Base-by-base conservation (phyloP, 176 grass and related monocot species). In the Carex littledalei region DNA sequence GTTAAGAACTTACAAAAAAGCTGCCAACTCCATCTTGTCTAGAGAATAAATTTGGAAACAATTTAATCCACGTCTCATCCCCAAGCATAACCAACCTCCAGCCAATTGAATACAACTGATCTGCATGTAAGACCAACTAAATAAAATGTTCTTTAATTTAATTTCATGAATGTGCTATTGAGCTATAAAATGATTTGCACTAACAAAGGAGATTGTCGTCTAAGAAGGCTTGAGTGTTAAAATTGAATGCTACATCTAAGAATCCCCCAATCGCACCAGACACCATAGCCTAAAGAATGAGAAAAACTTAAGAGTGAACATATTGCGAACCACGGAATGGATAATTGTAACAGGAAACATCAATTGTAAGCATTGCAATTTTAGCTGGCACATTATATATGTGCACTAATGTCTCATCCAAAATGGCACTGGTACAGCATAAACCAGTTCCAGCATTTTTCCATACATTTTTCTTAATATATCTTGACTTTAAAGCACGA, bases 31-130 rank as follows among this genome's bases (percentile, higher is more conserved):
- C 91, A 89, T 98, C 95, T 93, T 94, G 89, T 88, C 93, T 95
- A 78, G 55, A 60, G 88, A 95, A 98, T 71, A 98, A 88, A 61
- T 63, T 90, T 67, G 95, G 95, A 63, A 98, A 98, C 83, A 98
- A 86, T 92, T 98, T 95, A 69, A 95, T 98, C 95, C 95, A 98
- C 83, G 95, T 98, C 22, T 98, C 91, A 86, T 98, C 95, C 86
- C 95, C 95, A 83, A 92, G 80, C 89, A 98, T 98, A 39, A 98
- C 91, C 88, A 98, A 85, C 32, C 92, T 92, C 90, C 74, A 89
- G 84, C 95, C 95, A 85, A 95, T 89, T 11, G 61, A 82, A 86
- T 90, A 90, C 72, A 98, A 91, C 60, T 98, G 95, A 87, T 88
- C 95, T 98, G 89, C 77, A 86, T 61, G 71, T 61, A 82, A 66